Base-by-base conservation (phyloP, 164 flowering plant genomes). In the Umbilicus rupestris region DNA sequence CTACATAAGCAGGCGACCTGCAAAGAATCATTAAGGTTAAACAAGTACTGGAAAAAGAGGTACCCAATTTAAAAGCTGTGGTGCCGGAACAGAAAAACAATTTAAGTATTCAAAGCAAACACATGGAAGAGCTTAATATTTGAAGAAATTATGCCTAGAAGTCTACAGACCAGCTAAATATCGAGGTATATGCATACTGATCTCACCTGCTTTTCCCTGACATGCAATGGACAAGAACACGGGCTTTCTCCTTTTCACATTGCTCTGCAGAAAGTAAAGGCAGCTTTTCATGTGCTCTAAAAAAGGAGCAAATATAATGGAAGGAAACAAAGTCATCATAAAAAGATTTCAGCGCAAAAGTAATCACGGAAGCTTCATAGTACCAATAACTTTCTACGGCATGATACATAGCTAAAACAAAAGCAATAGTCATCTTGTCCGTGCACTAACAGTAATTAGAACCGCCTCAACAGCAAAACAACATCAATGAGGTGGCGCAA, bases 141-240 rank as follows among this genome's bases (percentile, higher is more conserved):
- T 52, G 28, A 55, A 14, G 30, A 28, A 19, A 17, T 55, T 55
- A 55, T 26, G 17, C 12, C 17, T 28, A 14, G 19, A 55, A 14
- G 19, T 55, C 33, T 19, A 55, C 7, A 3, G 19, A 12, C 3
- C 44, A 55, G 12, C 14, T 12, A 52, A 10, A 55, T 19, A 55
- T 26, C 33, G 15, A 26, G 60, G 57, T 44, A 42, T 49, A 39
- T 16, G 33, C 31, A 55, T 26, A 12, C 33, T 55, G 33, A 63
- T 66, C 67, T 57, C 26, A 88, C 97, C 94, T 88, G 74, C 76
- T 87, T 77, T 79, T 87, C 37, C 96, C 96, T 1, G 85, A 83
- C 96, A 90, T 87, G 84, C 96, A 90, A 72, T 87, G 90, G 69
- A 87, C 94, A 33, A 90, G 87, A 81, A 90, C 94, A 63, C 92